Conservation (phyloP, 2,329 filamentous ascomycete genomes). For the Achaetomium macrosporum region DNA sequence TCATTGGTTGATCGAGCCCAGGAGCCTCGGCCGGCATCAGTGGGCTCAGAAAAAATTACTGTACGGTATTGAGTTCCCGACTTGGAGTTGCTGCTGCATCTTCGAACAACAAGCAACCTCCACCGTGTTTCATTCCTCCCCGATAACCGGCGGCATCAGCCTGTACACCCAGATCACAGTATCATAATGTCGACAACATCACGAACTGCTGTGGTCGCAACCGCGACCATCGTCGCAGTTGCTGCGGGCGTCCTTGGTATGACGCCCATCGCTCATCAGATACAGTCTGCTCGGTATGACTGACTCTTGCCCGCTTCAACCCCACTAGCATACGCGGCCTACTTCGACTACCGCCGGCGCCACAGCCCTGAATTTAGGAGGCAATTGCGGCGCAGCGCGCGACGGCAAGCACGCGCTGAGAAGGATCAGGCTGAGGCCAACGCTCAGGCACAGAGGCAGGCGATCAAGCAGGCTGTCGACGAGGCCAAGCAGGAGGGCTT, state of each 20-base stretch:
- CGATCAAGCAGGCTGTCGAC: constrained; percentile 69
- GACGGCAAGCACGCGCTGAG: constrained; percentile 62
- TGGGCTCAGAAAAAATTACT: too few relatives aligned
- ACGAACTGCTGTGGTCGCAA: constrained; percentile 53
- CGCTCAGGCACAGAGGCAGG: constrained; percentile 61
- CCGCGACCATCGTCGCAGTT: constrained; percentile 55
- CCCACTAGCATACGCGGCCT: constrained; percentile 54
- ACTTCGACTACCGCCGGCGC: constrained; percentile 64
- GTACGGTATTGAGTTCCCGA: too few relatives aligned
- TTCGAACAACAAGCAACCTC: background rate
- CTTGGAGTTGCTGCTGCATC: background rate
- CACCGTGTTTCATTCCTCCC: background rate
- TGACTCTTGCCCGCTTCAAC: background rate
- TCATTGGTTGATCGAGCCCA: too few relatives aligned
- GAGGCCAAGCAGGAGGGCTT: constrained; percentile 87
- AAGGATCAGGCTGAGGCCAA: constrained; percentile 66
- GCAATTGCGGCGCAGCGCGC: constrained; percentile 67
- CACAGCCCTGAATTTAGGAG: constrained; percentile 60
- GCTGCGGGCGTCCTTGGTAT: constrained; percentile 56
- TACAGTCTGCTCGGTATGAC: background rate
- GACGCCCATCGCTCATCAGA: constrained; percentile 14
- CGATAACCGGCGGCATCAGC: constrained; percentile 27
- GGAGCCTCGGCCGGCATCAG: too few relatives aligned
- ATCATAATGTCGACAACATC: constrained; percentile 42
- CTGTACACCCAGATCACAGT: constrained; percentile 42